Percentiles rank a stretch among this genome's conserved stretches.
Evolutionary conservation across 805 yeast species (phyloP).

Genomic region (Metschnikowia henanensis): DNA sequence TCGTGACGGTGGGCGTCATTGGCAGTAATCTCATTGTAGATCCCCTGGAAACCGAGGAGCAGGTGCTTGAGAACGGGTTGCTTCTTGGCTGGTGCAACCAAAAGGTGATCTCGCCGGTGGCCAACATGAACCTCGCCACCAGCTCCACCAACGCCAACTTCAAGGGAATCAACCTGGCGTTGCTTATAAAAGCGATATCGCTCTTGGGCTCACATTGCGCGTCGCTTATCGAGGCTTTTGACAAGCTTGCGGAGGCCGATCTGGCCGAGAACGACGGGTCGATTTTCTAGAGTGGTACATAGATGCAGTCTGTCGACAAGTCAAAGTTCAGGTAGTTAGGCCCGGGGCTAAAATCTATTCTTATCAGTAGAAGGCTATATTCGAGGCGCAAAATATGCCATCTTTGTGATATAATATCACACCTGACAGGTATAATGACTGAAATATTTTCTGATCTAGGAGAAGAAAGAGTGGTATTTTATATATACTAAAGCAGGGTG

Average conservation of each 20-base stretch:
- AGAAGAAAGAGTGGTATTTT: no score
- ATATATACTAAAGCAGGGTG: no score
- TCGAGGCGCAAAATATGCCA: no score
- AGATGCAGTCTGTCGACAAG: background rate
- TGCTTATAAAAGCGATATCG: conserved; percentile 53
- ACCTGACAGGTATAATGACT: no score
- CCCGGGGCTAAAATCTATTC: no score
- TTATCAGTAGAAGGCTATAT: no score
- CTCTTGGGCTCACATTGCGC: conserved; percentile 63
- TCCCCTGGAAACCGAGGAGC: conserved; percentile 88
- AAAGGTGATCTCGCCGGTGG: conserved; percentile 70
- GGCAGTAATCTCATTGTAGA: conserved; percentile 73
- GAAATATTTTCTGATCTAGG: no score
- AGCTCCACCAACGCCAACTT: conserved; percentile 44
- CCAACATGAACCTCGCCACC: conserved; percentile 62
- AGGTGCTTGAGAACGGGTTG: conserved; percentile 82
- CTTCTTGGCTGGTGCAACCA: conserved; percentile 70
- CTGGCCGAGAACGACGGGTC: conserved; percentile 27
- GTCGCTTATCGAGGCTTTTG: conserved; percentile 59
- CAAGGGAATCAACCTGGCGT: conserved; percentile 53
- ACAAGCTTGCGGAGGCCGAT: conserved; percentile 43
- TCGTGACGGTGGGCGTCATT: conserved; percentile 73
- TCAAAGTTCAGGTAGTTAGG: no score
- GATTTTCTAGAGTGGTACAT: conserved; percentile 10
- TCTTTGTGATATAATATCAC: no score